phyloP scores from a whole-genome alignment of 192 early-diverging fungal genomes.

The Coemansia reversa region DNA sequence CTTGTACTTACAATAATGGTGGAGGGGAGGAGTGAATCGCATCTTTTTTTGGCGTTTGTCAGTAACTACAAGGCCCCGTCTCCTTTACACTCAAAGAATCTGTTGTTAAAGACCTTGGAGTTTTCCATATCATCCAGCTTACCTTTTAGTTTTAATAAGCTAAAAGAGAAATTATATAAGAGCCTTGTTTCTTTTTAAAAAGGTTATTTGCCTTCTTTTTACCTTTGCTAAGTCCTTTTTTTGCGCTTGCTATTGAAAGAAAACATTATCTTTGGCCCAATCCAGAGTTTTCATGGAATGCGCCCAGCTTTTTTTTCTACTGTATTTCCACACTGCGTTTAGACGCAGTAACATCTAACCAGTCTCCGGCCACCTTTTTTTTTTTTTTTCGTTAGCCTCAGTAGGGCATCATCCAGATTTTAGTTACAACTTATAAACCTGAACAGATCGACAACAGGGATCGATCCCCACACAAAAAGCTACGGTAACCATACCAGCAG shows the following conservation, averaged over 20 bases:
- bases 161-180: neutral
- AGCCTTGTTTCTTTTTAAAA: neutral
- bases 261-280: neutral
- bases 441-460: neutral
- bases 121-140: neutral
- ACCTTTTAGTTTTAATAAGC: neutral
- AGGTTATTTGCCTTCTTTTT: neutral
- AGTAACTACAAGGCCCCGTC: neutral
- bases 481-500: neutral
- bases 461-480: too few species aligned
- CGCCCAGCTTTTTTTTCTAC: slow-evolving; percentile 1
- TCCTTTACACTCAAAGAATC: neutral
- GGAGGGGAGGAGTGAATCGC: neutral
- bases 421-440: neutral
- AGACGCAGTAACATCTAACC: neutral
- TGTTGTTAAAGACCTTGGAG: neutral
- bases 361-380: neutral
- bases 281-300: neutral
- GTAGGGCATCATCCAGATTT: too few species aligned
- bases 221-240: neutral
- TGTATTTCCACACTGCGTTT: neutral
- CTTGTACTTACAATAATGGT: neutral
- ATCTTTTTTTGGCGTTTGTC: neutral
- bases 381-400: neutral
- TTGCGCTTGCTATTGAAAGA: neutral